Evolutionary conservation across 306 rosid species (phyloP).

Genomic region (Arachis hypogaea): DNA sequence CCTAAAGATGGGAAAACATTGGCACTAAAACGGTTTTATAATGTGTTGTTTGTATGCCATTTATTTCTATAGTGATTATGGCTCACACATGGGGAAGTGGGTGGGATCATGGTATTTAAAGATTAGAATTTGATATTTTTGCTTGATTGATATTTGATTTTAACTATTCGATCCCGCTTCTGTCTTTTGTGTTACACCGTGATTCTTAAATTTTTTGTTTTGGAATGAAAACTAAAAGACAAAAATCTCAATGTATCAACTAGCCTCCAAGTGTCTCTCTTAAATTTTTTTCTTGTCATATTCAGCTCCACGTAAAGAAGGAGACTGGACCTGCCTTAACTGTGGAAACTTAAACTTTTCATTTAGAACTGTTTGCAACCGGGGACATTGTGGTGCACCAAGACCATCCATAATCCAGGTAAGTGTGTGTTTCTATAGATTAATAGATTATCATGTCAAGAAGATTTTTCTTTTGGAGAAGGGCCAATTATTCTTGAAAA

Average conservation of each 20-base stretch:
- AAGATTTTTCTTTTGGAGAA: background rate
- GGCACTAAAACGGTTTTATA: background rate
- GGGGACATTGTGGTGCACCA: conserved; percentile 49
- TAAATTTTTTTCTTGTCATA: conserved; percentile 12
- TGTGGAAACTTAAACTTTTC: conserved; percentile 61
- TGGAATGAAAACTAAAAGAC: background rate
- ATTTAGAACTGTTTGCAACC: conserved; percentile 55
- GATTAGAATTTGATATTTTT: background rate
- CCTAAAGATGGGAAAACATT: too few relatives aligned
- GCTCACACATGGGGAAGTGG: too few relatives aligned
- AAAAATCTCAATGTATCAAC: background rate
- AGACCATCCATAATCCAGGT: conserved; percentile 48
- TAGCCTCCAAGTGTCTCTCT: background rate
- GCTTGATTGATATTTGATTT: background rate
- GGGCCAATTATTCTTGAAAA: conserved; percentile 8
- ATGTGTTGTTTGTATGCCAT: background rate
- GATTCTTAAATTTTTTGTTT: background rate
- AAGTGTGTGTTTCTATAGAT: conserved; percentile 22
- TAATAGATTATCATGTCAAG: conserved; percentile 10
- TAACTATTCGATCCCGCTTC: background rate
- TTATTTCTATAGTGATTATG: background rate
- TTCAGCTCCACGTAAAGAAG: conserved; percentile 50
- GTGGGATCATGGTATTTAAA: background rate
- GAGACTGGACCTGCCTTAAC: conserved; percentile 58
- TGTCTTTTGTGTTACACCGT: background rate